phyloP scores from a whole-genome alignment of 129 eudicot species.

The Smallanthus sonchifolius region DNA sequence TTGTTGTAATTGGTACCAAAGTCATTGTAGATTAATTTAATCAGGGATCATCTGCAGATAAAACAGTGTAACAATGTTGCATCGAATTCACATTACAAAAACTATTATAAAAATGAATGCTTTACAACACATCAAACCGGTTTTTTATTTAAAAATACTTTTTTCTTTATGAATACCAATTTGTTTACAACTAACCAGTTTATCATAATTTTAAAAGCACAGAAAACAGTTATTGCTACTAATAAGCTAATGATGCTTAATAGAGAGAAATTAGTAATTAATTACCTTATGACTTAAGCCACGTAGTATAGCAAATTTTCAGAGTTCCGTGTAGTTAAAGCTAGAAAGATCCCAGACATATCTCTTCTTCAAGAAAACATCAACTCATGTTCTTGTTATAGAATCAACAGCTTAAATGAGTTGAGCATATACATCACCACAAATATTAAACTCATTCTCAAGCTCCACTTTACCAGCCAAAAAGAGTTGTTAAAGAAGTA shows the following conservation, averaged over 20 bases:
- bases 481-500: too few relatives aligned
- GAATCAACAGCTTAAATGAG: constrained; percentile 61
- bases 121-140: too few relatives aligned
- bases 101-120: too few relatives aligned
- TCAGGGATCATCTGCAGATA: too few relatives aligned
- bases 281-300: constrained; percentile 97
- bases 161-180: neutral
- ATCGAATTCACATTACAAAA: too few relatives aligned
- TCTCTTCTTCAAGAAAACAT: constrained; percentile 74
- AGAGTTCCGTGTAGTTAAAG: constrained; percentile 71
- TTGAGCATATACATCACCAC: too few relatives aligned
- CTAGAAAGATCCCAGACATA: constrained; percentile 87
- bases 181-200: neutral
- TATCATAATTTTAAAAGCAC: neutral
- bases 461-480: too few relatives aligned
- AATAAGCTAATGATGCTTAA: constrained; percentile 7
- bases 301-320: constrained; percentile 92
- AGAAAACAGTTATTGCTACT: constrained; percentile 1
- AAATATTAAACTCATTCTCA: too few relatives aligned
- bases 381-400: constrained; percentile 81
- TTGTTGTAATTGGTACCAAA: too few relatives aligned
- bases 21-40: too few relatives aligned
- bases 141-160: too few relatives aligned
- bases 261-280: neutral
- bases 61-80: too few relatives aligned